phyloP scores from a whole-genome alignment of 768 basidiomycete species.

The Crucibulum laeve region DNA sequence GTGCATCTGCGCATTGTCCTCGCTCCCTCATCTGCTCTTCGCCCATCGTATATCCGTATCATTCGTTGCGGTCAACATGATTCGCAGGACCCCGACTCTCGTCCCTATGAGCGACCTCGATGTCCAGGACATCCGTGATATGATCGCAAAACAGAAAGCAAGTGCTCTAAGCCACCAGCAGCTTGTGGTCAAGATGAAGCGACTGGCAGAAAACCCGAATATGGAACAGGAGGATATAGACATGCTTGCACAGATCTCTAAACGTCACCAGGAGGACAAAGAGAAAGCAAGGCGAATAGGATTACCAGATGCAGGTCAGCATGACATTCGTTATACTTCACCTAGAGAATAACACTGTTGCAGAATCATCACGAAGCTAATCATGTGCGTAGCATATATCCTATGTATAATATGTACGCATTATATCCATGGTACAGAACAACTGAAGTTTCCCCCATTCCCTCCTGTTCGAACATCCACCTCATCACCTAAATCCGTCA shows the following conservation, averaged over 20 bases:
- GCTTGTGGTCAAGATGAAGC: conserved; percentile 39
- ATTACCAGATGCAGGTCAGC: conserved; percentile 13
- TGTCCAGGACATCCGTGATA: conserved; percentile 72
- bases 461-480: too few relatives aligned
- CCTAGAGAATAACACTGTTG: neutral
- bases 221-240: conserved; percentile 23
- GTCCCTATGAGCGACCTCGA: conserved; percentile 75
- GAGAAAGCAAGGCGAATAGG: conserved; percentile 14
- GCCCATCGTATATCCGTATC: conserved; percentile 9
- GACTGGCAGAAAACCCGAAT: conserved; percentile 34
- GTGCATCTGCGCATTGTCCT: conserved; percentile 3
- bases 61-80: conserved; percentile 38
- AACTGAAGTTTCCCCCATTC: conserved; percentile 9
- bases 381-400: neutral
- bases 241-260: conserved; percentile 18
- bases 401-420: neutral
- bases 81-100: conserved; percentile 71
- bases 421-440: conserved; percentile 15
- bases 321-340: neutral
- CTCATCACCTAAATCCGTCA: conserved; percentile 4
- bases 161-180: conserved; percentile 36
- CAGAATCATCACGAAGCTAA: neutral
- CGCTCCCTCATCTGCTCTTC: conserved; percentile 14
- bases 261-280: conserved; percentile 8
- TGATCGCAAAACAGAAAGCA: conserved; percentile 45